phyloP scores from a whole-genome alignment of 495 filamentous ascomycete species.

The Apodospora peruviana region DNA sequence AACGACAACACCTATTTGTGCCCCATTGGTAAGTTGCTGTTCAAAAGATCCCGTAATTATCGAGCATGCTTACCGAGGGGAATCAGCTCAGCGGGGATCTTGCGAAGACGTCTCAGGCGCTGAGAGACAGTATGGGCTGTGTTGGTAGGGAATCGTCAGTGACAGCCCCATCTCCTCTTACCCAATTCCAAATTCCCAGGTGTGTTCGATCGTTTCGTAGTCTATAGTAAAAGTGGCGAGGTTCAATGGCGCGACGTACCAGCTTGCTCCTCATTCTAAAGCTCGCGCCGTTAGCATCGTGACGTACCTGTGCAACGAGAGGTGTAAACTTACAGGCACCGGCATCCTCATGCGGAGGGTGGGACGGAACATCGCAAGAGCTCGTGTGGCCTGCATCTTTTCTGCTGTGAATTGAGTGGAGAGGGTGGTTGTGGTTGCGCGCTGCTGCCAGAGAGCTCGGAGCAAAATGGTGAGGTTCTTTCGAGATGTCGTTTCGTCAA shows the following conservation, averaged over 20 bases:
- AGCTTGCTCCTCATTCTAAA: conserved; percentile 74
- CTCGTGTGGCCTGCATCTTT: conserved; percentile 63
- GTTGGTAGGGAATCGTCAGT: conserved; percentile 17
- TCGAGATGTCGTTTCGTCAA: neutral
- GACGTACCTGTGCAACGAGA: conserved; percentile 17
- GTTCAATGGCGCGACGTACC: conserved; percentile 55
- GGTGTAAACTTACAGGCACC: conserved; percentile 63
- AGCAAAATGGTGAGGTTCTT: conserved; percentile 8
- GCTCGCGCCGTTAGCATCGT: conserved; percentile 28
- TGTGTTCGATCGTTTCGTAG: neutral
- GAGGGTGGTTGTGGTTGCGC: conserved; percentile 9
- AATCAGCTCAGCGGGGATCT: conserved; percentile 88
- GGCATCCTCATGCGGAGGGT: conserved; percentile 65
- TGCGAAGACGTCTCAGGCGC: conserved; percentile 78
- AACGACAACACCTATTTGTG: conserved; percentile 70
- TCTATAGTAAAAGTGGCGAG: neutral
- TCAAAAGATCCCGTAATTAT: neutral
- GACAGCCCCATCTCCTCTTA: neutral
- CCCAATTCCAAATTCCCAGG: neutral
- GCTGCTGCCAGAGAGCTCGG: conserved; percentile 3
- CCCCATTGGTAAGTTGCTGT: conserved; percentile 6
- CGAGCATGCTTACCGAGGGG: conserved; percentile 70
- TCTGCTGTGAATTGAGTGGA: conserved; percentile 23
- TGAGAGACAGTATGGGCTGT: conserved; percentile 96
- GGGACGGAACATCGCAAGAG: conserved; percentile 50